Percentiles rank a stretch among this genome's conserved stretches.
These are phyloP conservation scores for Gigaspora rosea DNA, from an alignment of 192 early-diverging fungal genomes.

Conservation along the genomic window DNA sequence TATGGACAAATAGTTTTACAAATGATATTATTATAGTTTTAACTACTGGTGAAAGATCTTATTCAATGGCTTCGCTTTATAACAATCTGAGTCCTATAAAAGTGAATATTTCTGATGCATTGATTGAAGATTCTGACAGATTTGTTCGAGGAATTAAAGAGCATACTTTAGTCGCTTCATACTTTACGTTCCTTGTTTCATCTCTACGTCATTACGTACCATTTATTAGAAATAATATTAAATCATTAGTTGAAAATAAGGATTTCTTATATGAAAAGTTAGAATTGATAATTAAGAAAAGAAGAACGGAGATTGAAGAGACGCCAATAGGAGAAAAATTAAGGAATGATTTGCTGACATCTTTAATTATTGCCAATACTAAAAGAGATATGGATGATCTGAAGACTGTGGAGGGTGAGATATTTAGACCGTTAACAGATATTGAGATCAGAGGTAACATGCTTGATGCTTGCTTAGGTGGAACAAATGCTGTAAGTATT, in stretches of 20 bases:
- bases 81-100: background rate
- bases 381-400: background rate
- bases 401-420: background rate
- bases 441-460: conserved; percentile 3
- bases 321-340: background rate
- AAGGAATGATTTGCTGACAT: conserved; percentile 10
- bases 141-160: too few relatives aligned
- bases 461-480: background rate
- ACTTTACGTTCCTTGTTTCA: too few relatives aligned
- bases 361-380: conserved; percentile 6
- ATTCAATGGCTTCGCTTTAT: background rate
- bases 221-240: background rate
- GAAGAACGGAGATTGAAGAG: conserved; percentile 15
- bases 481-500: background rate
- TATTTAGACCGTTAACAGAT: background rate
- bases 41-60: background rate
- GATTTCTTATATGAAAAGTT: background rate
- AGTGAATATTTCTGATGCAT: too few relatives aligned
- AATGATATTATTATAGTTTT: background rate
- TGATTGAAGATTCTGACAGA: too few relatives aligned
- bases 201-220: background rate
- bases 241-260: background rate
- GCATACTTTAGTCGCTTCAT: too few relatives aligned
- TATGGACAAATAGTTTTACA: background rate
- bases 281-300: background rate